These are phyloP conservation scores for Aspergillus diversus DNA, from an alignment of 495 filamentous ascomycete species.

Conservation along the genomic window DNA sequence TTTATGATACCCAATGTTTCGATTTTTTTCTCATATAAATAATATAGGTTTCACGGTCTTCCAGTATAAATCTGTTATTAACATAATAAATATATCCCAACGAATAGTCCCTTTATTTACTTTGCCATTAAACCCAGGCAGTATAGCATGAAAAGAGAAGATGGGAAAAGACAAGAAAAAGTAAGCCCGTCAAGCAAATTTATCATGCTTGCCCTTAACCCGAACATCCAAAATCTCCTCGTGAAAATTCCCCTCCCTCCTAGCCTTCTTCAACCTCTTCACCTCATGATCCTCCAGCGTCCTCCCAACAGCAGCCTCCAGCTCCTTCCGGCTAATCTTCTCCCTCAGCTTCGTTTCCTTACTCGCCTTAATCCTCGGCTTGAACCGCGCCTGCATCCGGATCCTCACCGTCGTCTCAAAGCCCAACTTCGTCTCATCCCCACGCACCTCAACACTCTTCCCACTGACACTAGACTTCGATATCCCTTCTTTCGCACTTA, in stretches of 20 bases:
- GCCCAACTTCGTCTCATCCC: conserved; percentile 71
- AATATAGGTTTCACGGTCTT: too few species aligned
- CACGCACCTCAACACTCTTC: conserved; percentile 61
- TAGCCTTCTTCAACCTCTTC: conserved; percentile 75
- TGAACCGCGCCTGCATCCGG: conserved; percentile 93
- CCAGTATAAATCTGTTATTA: too few species aligned
- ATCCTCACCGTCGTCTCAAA: conserved; percentile 80
- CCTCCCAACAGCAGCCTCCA: conserved; percentile 81
- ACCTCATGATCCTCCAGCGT: conserved; percentile 84
- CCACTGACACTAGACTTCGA: conserved; percentile 46
- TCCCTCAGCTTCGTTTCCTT: conserved; percentile 81
- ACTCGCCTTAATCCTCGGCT: conserved; percentile 73
- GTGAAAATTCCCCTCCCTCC: conserved; percentile 85
- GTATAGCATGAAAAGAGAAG: conserved; percentile 4
- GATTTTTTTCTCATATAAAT: too few species aligned
- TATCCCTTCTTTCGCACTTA: conserved; percentile 50
- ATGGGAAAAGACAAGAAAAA: conserved; percentile 9
- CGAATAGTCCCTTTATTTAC: too few species aligned
- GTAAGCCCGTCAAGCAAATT: conserved; percentile 62
- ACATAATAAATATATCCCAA: too few species aligned
- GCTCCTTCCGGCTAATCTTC: conserved; percentile 84
- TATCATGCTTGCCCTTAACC: conserved; percentile 96
- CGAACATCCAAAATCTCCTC: conserved; percentile 86
- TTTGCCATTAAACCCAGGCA: not conserved
- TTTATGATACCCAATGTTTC: not conserved